These are phyloP conservation scores for Beauveria brongniartii DNA, from an alignment of 2,329 filamentous ascomycete genomes.

Conservation along the genomic window DNA sequence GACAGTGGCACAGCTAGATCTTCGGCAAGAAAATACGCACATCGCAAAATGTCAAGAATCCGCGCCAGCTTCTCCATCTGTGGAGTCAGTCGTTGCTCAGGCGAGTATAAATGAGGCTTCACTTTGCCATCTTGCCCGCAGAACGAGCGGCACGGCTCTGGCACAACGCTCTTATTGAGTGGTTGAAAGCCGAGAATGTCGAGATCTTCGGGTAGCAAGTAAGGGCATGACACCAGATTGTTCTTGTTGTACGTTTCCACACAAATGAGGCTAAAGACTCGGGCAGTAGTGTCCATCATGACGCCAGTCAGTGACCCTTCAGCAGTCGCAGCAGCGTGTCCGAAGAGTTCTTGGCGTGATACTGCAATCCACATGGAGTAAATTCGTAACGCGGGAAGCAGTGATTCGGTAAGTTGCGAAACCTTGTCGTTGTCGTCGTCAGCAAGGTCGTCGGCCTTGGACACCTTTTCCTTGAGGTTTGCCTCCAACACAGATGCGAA, in stretches of 20 bases:
- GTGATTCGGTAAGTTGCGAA: slow-evolving; percentile 30
- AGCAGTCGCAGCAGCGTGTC: slow-evolving; percentile 34
- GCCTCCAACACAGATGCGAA: slow-evolving; percentile 62
- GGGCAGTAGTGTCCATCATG: slow-evolving; percentile 38
- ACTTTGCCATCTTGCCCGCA: slow-evolving; percentile 25
- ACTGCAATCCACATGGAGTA: slow-evolving; percentile 47
- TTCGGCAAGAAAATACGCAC: slow-evolving; percentile 39
- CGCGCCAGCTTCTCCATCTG: slow-evolving; percentile 36
- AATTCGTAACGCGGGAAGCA: slow-evolving; percentile 45
- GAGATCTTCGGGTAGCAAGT: slow-evolving; percentile 45
- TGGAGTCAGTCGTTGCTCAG: slow-evolving; percentile 23
- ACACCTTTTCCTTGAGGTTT: slow-evolving; percentile 45
- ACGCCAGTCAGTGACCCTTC: slow-evolving; percentile 34
- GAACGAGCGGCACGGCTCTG: slow-evolving; percentile 32
- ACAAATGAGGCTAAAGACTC: slow-evolving; percentile 41
- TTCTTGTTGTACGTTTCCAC: slow-evolving; percentile 32
- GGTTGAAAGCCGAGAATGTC: slow-evolving; percentile 36
- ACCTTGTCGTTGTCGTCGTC: slow-evolving; percentile 23
- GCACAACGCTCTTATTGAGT: slow-evolving; percentile 30
- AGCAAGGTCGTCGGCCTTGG: slow-evolving; percentile 16
- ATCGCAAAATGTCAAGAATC: slow-evolving; percentile 40
- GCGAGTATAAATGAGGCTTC: slow-evolving; percentile 31
- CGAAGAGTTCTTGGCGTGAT: slow-evolving; percentile 36
- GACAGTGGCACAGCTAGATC: slow-evolving; percentile 32
- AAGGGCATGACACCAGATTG: slow-evolving; percentile 33